Conservation (phyloP, 73 alveolate species). For the Tetrahymena borealis region DNA sequence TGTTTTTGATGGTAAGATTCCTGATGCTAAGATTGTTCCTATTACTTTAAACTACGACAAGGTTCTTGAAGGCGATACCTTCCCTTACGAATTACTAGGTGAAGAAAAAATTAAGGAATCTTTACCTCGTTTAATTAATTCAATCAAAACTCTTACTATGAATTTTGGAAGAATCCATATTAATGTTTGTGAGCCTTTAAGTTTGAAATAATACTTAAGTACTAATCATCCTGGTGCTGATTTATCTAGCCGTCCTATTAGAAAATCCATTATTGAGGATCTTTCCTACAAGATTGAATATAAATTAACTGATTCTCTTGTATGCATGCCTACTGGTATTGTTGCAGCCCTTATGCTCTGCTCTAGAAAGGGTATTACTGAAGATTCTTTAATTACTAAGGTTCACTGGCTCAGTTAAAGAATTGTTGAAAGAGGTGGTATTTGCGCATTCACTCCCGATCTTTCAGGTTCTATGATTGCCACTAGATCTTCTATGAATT, state of each 20-base stretch:
- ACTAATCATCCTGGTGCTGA: constrained; percentile 7
- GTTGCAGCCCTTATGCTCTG: constrained; percentile 69
- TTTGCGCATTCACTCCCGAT: constrained; percentile 21
- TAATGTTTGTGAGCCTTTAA: constrained; percentile 63
- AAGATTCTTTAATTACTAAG: constrained; percentile 61
- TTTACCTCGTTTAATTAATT: constrained; percentile 61
- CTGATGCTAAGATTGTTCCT: constrained; percentile 73
- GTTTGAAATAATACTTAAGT: constrained; percentile 32
- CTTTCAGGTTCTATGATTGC: constrained; percentile 45
- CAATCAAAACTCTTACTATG: constrained; percentile 55
- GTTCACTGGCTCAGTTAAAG: constrained; percentile 66
- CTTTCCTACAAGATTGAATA: constrained; percentile 40
- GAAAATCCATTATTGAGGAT: constrained; percentile 28
- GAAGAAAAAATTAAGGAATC: constrained; percentile 86
- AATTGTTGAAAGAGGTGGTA: constrained; percentile 59
- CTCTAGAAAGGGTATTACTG: constrained; percentile 80
- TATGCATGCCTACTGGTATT: constrained; percentile 70
- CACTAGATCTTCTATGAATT: constrained; percentile 47
- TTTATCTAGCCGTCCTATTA: constrained; percentile 10
- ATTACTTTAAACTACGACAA: constrained; percentile 81
- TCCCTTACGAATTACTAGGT: constrained; percentile 82
- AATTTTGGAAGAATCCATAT: constrained; percentile 77
- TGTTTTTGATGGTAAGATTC: constrained; percentile 52
- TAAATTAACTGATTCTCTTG: constrained; percentile 49
- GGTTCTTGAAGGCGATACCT: constrained; percentile 88